These are phyloP conservation scores for Lycium barbarum DNA, from an alignment of 257 asterid species.

Conservation along the genomic window DNA sequence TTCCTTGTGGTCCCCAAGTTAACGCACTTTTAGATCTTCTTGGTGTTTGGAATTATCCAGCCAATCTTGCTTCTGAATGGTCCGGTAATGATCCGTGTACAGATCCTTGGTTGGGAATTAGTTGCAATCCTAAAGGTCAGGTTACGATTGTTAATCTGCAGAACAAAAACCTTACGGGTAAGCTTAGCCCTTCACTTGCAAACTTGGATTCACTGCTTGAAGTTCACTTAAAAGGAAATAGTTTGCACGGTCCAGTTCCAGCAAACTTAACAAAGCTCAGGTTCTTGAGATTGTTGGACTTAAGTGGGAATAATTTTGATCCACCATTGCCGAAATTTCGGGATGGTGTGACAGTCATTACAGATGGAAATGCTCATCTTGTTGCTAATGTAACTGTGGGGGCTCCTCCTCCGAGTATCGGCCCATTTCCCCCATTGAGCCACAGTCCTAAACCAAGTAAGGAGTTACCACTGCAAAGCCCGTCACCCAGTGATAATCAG, in stretches of 20 bases:
- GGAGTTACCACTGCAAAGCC: conserved; percentile 13
- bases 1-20: conserved; percentile 71
- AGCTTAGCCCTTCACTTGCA: conserved; percentile 69
- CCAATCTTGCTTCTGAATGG: conserved; percentile 64
- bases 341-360: conserved; percentile 48
- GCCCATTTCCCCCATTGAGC: conserved; percentile 36
- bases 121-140: conserved; percentile 51
- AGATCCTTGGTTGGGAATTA: conserved; percentile 76
- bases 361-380: conserved; percentile 52
- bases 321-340: conserved; percentile 72
- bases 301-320: conserved; percentile 61
- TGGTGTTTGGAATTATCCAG: conserved; percentile 58
- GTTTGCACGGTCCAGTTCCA: conserved; percentile 66
- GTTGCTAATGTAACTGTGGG: conserved; percentile 25
- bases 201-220: conserved; percentile 62
- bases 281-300: conserved; percentile 60
- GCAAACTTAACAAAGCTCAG: conserved; percentile 52
- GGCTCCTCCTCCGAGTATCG: conserved; percentile 33
- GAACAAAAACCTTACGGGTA: conserved; percentile 70
- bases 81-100: conserved; percentile 76
- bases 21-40: conserved; percentile 69
- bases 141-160: conserved; percentile 70
- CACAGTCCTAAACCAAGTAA: conserved; percentile 28
- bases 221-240: conserved; percentile 74
- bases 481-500: conserved; percentile 29